phyloP scores from a whole-genome alignment of 192 early-diverging fungal species.

The Phlyctochytrium arcticum region DNA sequence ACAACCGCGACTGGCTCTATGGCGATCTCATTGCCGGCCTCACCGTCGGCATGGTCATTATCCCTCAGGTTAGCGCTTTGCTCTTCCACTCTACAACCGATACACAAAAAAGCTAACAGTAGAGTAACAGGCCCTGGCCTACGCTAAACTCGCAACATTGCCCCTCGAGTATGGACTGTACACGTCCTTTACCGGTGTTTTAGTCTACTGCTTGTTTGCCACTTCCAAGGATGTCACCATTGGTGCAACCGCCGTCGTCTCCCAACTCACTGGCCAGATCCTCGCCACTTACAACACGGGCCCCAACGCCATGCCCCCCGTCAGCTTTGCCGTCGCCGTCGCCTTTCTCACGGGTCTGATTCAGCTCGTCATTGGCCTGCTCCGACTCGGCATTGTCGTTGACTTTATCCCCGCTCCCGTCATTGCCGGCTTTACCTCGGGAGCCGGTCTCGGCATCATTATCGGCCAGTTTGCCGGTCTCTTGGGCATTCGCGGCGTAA shows the following conservation, averaged over 20 bases:
- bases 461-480: constrained; percentile 77
- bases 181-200: constrained; percentile 65
- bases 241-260: constrained; percentile 74
- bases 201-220: constrained; percentile 67
- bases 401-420: constrained; percentile 80
- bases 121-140: constrained; percentile 50
- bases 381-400: constrained; percentile 80
- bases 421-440: constrained; percentile 84
- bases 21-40: constrained; percentile 68
- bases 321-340: constrained; percentile 55
- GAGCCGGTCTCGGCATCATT: constrained; percentile 74
- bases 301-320: constrained; percentile 24
- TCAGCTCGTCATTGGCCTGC: constrained; percentile 64
- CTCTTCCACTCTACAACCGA: too few relatives aligned
- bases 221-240: constrained; percentile 72
- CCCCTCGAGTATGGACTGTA: constrained; percentile 74
- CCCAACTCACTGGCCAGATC: constrained; percentile 69
- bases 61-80: constrained; percentile 65
- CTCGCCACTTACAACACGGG: constrained; percentile 23
- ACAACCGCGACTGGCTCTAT: constrained; percentile 62
- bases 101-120: too few relatives aligned
- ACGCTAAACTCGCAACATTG: constrained; percentile 70
- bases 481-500: constrained; percentile 70
- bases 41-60: constrained; percentile 69
- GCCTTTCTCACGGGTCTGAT: constrained; percentile 73